Evolutionary conservation across 177 flowering plant genomes (phyloP).

Genomic region (Vitis hybrid): DNA sequence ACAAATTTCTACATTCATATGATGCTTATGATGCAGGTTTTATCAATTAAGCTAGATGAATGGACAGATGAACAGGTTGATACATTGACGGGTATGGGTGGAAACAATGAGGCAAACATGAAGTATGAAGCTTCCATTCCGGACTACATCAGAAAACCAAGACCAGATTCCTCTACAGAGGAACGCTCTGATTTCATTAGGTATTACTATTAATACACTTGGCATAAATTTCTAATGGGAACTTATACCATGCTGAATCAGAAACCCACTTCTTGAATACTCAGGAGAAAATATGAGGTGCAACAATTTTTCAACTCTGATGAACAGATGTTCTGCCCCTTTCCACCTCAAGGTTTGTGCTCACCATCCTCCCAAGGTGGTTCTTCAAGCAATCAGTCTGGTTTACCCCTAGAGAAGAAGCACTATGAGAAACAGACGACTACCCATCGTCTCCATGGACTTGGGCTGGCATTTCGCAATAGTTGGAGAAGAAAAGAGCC

Average conservation of each 20-base stretch:
- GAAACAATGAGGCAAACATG: conserved; percentile 61
- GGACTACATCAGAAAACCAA: conserved; percentile 53
- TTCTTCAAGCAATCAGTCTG: conserved; percentile 18
- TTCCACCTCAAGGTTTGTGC: conserved; percentile 22
- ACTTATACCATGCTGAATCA: conserved; percentile 10
- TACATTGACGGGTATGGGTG: conserved; percentile 59
- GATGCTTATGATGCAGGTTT: conserved; percentile 44
- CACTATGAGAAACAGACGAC: conserved; percentile 51
- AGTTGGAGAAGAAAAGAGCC: conserved; percentile 82
- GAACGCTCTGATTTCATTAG: conserved; percentile 85
- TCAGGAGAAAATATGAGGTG: conserved; percentile 90
- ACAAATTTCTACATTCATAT: neutral
- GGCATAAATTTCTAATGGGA: conserved; percentile 5
- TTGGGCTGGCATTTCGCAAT: conserved; percentile 74
- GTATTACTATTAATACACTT: conserved; percentile 28
- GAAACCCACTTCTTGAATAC: conserved; percentile 11
- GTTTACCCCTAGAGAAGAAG: conserved; percentile 39
- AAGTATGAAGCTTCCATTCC: conserved; percentile 82
- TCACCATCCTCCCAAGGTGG: conserved; percentile 19
- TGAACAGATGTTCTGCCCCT: conserved; percentile 30
- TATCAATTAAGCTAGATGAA: conserved; percentile 78
- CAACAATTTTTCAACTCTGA: conserved; percentile 52
- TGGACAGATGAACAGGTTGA: conserved; percentile 93
- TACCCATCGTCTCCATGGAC: conserved; percentile 39
- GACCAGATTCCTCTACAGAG: conserved; percentile 63